phyloP scores from a whole-genome alignment of 225 moss, liverwort and hornwort species.

The Rhytidiadelphus loreus region DNA sequence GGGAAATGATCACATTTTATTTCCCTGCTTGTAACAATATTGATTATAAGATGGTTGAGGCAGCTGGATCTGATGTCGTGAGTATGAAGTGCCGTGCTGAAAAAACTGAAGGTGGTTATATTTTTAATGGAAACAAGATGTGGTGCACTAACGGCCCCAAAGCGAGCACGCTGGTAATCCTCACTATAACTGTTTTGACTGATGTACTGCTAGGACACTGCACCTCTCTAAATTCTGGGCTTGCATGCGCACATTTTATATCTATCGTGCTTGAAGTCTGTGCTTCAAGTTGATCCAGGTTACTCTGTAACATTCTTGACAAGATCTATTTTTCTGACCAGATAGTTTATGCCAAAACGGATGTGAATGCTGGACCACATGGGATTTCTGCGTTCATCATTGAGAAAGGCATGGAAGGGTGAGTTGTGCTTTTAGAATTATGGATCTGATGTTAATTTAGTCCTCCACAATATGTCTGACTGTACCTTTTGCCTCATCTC shows the following conservation, averaged over 20 bases:
- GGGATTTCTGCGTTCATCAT: conserved; percentile 96
- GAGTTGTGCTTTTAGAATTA: background rate
- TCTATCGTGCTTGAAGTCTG: background rate
- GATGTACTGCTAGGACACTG: background rate
- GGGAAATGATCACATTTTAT: background rate
- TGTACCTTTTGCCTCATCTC: background rate
- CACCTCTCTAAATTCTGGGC: background rate
- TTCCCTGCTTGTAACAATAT: background rate
- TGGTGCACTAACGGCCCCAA: conserved; percentile 99
- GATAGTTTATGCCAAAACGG: conserved; percentile 96
- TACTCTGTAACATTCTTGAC: background rate
- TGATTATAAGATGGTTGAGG: background rate
- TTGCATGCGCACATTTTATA: background rate
- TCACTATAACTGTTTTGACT: background rate
- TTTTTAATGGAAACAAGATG: conserved; percentile 96
- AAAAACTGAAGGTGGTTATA: conserved; percentile 68
- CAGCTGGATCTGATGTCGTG: conserved; percentile 99
- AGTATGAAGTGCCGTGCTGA: conserved; percentile 98
- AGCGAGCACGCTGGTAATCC: conserved; percentile 81
- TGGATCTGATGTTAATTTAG: background rate
- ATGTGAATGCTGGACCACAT: conserved; percentile 66
- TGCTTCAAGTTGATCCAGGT: background rate
- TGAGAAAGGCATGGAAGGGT: conserved; percentile 97
- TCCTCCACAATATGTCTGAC: background rate
- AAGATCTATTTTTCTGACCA: conserved; percentile 8